Percentiles rank a stretch among this genome's conserved stretches.
Evolutionary conservation across 352 stramenopile genomes (phyloP).

Genomic region (Phytophthora colocasiae): DNA sequence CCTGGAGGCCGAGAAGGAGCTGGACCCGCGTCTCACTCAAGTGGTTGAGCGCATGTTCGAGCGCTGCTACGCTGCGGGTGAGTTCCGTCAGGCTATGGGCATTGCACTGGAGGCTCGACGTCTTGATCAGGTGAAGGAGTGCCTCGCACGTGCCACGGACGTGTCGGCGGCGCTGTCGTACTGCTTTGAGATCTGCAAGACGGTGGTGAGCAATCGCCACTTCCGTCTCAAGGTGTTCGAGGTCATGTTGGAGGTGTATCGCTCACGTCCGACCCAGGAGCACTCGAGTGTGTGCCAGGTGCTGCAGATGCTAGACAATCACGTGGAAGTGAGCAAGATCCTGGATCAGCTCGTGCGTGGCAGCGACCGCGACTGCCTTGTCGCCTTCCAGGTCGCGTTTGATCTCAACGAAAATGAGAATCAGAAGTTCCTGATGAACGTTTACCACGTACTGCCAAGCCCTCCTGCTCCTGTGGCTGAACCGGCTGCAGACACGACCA

Average conservation of each 20-base stretch:
- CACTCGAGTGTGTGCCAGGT: conserved; percentile 88
- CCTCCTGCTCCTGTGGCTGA: conserved; percentile 46
- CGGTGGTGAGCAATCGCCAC: conserved; percentile 91
- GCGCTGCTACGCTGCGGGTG: conserved; percentile 93
- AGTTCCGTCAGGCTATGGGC: conserved; percentile 97
- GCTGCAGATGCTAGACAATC: conserved; percentile 89
- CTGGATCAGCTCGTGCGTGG: conserved; percentile 86
- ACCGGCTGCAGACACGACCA: conserved; percentile 30
- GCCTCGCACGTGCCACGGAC: conserved; percentile 85
- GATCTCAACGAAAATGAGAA: conserved; percentile 98
- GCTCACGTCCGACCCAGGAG: conserved; percentile 62
- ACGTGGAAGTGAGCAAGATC: conserved; percentile 87
- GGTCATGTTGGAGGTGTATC: conserved; percentile 91
- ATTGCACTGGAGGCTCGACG: conserved; percentile 96
- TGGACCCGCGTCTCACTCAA: conserved; percentile 92
- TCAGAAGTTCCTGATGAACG: conserved; percentile 96
- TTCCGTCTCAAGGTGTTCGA: conserved; percentile 96
- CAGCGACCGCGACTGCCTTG: conserved; percentile 76
- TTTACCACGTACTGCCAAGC: conserved; percentile 89
- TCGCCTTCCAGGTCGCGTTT: conserved; percentile 98
- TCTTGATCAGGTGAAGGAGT: conserved; percentile 93
- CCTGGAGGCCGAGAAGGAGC: conserved; percentile 68
- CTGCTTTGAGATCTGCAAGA: conserved; percentile 95
- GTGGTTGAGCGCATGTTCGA: conserved; percentile 99
- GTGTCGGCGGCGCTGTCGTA: conserved; percentile 87